phyloP scores from a whole-genome alignment of 1,284 basidiomycete species.

The Cystobasidiaceae sp. region DNA sequence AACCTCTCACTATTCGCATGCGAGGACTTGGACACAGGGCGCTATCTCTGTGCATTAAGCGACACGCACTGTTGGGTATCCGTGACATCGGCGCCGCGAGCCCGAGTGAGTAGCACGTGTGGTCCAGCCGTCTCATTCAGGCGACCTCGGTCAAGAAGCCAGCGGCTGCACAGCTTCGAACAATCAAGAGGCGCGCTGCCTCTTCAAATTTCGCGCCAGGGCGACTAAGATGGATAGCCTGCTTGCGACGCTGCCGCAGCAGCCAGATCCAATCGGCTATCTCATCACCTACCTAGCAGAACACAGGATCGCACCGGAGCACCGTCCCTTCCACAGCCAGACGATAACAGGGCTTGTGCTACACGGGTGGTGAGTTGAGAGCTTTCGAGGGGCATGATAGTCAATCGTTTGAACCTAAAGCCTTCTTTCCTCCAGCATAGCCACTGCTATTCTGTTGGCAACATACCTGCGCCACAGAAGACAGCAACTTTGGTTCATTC shows the following conservation, averaged over 20 bases:
- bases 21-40: too few relatives aligned
- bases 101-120: too few relatives aligned
- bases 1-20: too few relatives aligned
- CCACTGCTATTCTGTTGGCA: background rate
- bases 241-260: background rate
- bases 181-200: too few relatives aligned
- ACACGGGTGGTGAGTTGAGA: constrained; percentile 1
- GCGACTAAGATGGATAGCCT: too few relatives aligned
- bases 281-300: background rate
- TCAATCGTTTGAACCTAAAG: background rate
- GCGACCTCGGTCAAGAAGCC: too few relatives aligned
- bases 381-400: background rate
- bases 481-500: constrained; percentile 21
- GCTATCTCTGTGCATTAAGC: too few relatives aligned
- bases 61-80: too few relatives aligned
- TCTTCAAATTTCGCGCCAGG: too few relatives aligned
- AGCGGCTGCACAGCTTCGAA: too few relatives aligned
- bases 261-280: constrained; percentile 9
- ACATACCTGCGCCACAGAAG: constrained; percentile 9
- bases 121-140: too few relatives aligned
- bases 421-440: background rate
- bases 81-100: too few relatives aligned
- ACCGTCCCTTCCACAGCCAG: constrained; percentile 8
- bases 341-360: background rate
- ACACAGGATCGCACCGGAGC: constrained; percentile 5